Base-by-base conservation (phyloP, 768 basidiomycete species). In the Boletus edulis region DNA sequence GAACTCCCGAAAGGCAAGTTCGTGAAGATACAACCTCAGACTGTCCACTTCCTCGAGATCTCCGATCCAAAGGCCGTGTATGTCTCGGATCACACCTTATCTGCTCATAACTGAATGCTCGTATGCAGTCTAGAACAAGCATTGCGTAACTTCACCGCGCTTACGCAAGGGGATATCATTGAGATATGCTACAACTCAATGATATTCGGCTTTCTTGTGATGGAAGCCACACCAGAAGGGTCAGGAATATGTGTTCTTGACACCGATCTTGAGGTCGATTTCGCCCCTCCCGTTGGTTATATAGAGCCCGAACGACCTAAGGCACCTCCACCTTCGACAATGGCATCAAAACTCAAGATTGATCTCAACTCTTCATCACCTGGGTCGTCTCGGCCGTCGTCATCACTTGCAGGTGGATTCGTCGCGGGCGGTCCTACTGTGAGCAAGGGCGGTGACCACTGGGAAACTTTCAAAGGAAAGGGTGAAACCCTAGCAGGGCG, bases 51-150 rank as follows among this genome's bases (percentile, higher is more conserved):
- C 75, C 78, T 98, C 41, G 94, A 99, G 68, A 88, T 99, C 35
- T 95, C 93, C 20, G 97, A 99, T 74, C 94, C 89, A 11, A 98
- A 96, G 74, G 95, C 96, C 41, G 94, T 98, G 94, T 97, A 78
- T 63, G 93, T 82, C 22, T 24, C 1, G 3, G 13, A 4, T 34
- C 31, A 17, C 49, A 15, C 9, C 14, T 39, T 14, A 11, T 46
- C 20, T 37, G 5, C 41, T 45, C 31, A 29, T 40, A 31, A 9
- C 49, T 62, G 15, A 29, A 62, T 22, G 39, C 49, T 24, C 24
- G 34, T 35, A 20, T 20, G 7, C 58, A 98, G 95, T 3, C 85
- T 99, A 37, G 97, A 99, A 73, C 90, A 94, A 69, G 91, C 94
- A 15, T 77, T 99, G 14, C 86, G 95, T 44, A 93, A 96, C 70